A percentile compares a stretch with the other conserved stretches of the same genome.
These are phyloP conservation scores for Phytophthora ramorum DNA, from an alignment of 352 stramenopile genomes.

Conservation along the genomic window DNA sequence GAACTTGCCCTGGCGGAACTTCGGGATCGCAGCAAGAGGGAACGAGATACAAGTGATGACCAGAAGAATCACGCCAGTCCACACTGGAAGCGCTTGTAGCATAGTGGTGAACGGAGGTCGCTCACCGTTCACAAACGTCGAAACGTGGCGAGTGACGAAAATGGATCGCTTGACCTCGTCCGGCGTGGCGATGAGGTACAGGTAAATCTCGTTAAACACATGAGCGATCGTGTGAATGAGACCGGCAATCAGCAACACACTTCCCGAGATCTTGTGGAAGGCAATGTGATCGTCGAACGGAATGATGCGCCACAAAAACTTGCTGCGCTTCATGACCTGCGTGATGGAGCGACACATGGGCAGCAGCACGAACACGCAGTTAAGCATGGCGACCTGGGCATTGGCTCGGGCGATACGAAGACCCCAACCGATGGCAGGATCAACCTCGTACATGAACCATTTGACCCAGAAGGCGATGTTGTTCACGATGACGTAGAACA, in stretches of 20 bases:
- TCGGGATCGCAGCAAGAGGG: conserved; percentile 71
- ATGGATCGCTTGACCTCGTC: conserved; percentile 68
- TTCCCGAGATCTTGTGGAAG: conserved; percentile 81
- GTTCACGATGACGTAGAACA: conserved; percentile 76
- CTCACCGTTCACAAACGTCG: conserved; percentile 53
- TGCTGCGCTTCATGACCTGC: conserved; percentile 72
- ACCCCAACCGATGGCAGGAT: conserved; percentile 78
- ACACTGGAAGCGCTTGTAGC: conserved; percentile 68
- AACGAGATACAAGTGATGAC: conserved; percentile 76
- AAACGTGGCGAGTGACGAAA: conserved; percentile 62
- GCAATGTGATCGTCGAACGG: conserved; percentile 84
- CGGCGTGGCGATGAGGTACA: conserved; percentile 72
- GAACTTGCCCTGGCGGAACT: conserved; percentile 78
- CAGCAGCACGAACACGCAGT: conserved; percentile 76
- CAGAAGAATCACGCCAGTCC: conserved; percentile 76
- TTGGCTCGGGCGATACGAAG: conserved; percentile 74
- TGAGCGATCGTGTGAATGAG: conserved; percentile 73
- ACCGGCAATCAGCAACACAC: conserved; percentile 56
- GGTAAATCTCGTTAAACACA: conserved; percentile 73
- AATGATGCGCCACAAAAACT: conserved; percentile 72
- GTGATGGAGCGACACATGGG: conserved; percentile 85
- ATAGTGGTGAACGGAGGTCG: conserved; percentile 68
- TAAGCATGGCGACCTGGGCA: conserved; percentile 82
- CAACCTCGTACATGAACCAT: conserved; percentile 73
- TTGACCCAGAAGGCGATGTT: conserved; percentile 81